Percentiles rank a stretch among this genome's conserved stretches.
Conservation (phyloP, 495 filamentous ascomycete species). For the Annulohypoxylon stygium region DNA sequence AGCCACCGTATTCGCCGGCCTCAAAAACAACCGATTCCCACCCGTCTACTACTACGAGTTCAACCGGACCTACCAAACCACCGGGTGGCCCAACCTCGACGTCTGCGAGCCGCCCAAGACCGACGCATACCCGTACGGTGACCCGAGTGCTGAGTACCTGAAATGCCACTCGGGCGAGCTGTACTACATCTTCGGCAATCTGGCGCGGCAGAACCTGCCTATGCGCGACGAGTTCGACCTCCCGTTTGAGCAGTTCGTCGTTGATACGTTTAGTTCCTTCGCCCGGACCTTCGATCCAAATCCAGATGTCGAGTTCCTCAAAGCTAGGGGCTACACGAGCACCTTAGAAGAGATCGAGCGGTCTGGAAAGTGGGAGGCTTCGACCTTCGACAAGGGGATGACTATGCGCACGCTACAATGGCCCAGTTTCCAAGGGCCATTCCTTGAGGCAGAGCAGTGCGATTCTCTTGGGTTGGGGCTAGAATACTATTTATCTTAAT, state of each 20-base stretch:
- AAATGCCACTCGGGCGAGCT: constrained; percentile 65
- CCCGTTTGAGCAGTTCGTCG: constrained; percentile 52
- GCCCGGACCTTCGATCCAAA: constrained; percentile 56
- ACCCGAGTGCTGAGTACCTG: constrained; percentile 58
- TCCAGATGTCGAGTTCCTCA: constrained; percentile 48
- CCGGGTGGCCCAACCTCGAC: constrained; percentile 60
- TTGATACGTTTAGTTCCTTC: constrained; percentile 56
- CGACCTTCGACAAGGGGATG: constrained; percentile 28
- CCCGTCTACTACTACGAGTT: constrained; percentile 62
- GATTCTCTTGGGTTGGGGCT: constrained; percentile 49
- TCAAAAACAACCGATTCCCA: constrained; percentile 51
- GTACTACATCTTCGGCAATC: constrained; percentile 57
- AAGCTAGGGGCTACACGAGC: constrained; percentile 50
- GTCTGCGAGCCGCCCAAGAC: constrained; percentile 61
- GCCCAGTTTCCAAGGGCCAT: constrained; percentile 47
- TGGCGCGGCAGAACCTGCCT: constrained; percentile 53
- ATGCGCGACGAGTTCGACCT: constrained; percentile 55
- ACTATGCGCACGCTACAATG: constrained; percentile 55
- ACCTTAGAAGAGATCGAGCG: constrained; percentile 36
- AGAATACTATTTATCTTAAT: constrained; percentile 49
- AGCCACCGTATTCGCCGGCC: constrained; percentile 58
- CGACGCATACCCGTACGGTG: constrained; percentile 54
- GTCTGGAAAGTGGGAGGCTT: constrained; percentile 50
- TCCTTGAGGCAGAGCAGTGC: constrained; percentile 54
- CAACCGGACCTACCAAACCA: constrained; percentile 65